Evolutionary conservation across 2,329 filamentous ascomycete species (phyloP), one percentile per base, ranked within the genome.

Genomic region (Clarireedia hainanense): DNA sequence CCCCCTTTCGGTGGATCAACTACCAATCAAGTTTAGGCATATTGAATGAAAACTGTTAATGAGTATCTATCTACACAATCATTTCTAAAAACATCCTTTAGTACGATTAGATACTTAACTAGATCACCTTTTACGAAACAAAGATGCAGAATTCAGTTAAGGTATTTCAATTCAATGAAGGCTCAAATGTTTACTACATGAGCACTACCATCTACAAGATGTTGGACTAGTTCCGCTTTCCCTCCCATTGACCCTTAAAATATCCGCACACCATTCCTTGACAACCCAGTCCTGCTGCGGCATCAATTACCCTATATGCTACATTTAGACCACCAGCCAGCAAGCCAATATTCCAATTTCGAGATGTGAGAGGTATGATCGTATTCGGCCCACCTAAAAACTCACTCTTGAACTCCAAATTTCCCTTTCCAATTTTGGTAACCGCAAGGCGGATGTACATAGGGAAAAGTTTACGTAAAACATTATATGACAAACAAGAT

Each of bases 241-340:
- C 39, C 17, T 17, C 15, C 40, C 30, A 27, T 45, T 30, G 27
- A 45, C 45, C 20, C 20, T 49, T 42, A 14, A 45, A 46, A 51
- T 20, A 45, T 17, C 37, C 30, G 23, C 42, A 36, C 26, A 40
- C 34, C 24, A 27, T 17, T 23, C n/a, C 24, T 30, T 17, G 9
- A 55, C 27, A 50, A 53, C n/a, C 67, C 71, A 63, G 60, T 50
- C 61, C 60, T 45, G 61, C 61, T 61, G 61, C 58, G 60, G 56
- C 58, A 61, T 58, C 58, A 59, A 50, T 12, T 43, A 58, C 34
- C 57, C 57, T 23, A 52, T 55, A 57, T 56, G 46, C 26, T 56
- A 59, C 51, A 50, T 50, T 46, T 43, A n/a, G n/a, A n/a, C 34
- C n/a, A 34, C 20, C 36, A 26, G 27, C 34, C 20, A 26, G 45